Evolutionary conservation across 768 basidiomycete species (phyloP), one percentile per base, ranked within the genome.

Genomic region (Stropharia rugosoannulata): DNA sequence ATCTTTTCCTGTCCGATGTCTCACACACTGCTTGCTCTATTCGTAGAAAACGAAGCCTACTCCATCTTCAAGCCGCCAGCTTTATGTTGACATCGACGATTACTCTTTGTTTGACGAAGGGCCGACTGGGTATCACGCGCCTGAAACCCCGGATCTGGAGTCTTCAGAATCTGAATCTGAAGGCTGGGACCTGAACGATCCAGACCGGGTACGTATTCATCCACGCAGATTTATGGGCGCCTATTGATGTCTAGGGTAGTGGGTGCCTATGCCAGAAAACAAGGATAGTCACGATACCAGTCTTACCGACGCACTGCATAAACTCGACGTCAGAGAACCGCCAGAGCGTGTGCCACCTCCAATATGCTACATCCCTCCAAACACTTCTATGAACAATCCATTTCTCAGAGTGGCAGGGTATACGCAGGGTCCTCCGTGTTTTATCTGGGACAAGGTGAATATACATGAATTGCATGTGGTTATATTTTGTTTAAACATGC

Each of bases 161-260:
- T 27, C 22, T 22, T 46, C 45, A 15, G 58, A 62, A 15, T 55
- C 64, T 10, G 62, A 64, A 46, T 62, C 62, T 29, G 62, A 57
- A 49, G 47, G 62, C 27, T 61, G 62, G 12, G 68, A 70, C 42
- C 29, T 73, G 10, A 58, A 62, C 18, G 58, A 71, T 57, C 58
- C 59, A 29, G 57, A 62, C 2, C 60, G 56, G 27, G 70, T 71
- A 57, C 19, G 54, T 49, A 9, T 6, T 41, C 11, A 10, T 13
- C 22, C 5, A 27, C 1, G 25, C 45, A 27, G 10, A 10, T 27
- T 25, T 10, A 19, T 52, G 16, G 3, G 12, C 9, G 8, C 5
- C 8, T 15, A 11, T 37, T 15, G n/a, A 43, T 11, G 29, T 25
- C 19, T 18, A 10, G 46, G 41, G 10, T 16, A 66, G 65, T 66